Evolutionary conservation across 345 rosid genomes (phyloP).

Genomic region (Sapria himalayana): DNA sequence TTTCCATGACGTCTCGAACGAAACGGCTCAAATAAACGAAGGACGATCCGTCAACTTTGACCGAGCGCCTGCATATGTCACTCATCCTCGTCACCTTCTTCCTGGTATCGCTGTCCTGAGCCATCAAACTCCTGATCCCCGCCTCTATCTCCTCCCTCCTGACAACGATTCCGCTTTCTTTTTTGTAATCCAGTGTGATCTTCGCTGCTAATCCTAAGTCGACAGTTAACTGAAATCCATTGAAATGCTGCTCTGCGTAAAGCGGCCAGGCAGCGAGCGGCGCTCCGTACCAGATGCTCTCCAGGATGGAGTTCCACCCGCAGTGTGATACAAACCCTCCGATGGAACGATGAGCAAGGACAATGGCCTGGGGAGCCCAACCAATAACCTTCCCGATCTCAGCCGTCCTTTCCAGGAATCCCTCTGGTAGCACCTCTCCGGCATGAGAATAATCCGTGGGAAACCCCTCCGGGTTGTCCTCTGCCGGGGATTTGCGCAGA

Average conservation of each 20-base stretch:
- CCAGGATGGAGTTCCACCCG: constrained; percentile 32
- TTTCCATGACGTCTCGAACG: no score
- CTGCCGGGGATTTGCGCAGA: constrained; percentile 19
- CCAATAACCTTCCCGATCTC: constrained; percentile 15
- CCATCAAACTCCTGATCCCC: constrained; percentile 16
- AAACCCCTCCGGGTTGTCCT: constrained; percentile 8
- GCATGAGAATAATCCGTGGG: constrained; percentile 15
- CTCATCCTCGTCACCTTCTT: constrained; percentile 15
- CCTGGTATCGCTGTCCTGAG: constrained; percentile 8
- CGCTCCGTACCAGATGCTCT: constrained; percentile 31
- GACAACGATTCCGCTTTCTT: constrained; percentile 7
- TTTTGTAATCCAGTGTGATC: constrained; percentile 16
- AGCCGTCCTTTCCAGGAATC: constrained; percentile 17
- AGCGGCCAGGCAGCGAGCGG: constrained; percentile 41
- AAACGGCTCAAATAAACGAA: no score
- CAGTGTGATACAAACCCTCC: constrained; percentile 30
- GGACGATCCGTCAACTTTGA: constrained; percentile 20
- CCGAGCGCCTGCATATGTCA: constrained; percentile 11
- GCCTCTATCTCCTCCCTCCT: constrained; percentile 18
- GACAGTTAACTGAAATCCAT: constrained; percentile 20
- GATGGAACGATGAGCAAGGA: constrained; percentile 15
- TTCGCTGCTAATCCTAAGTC: constrained; percentile 20
- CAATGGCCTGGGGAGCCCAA: constrained; percentile 25
- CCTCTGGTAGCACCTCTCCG: constrained; percentile 19
- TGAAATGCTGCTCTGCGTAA: constrained; percentile 27